Evolutionary conservation across 129 eudicot species (phyloP).

Genomic region (Flaveria brownii): DNA sequence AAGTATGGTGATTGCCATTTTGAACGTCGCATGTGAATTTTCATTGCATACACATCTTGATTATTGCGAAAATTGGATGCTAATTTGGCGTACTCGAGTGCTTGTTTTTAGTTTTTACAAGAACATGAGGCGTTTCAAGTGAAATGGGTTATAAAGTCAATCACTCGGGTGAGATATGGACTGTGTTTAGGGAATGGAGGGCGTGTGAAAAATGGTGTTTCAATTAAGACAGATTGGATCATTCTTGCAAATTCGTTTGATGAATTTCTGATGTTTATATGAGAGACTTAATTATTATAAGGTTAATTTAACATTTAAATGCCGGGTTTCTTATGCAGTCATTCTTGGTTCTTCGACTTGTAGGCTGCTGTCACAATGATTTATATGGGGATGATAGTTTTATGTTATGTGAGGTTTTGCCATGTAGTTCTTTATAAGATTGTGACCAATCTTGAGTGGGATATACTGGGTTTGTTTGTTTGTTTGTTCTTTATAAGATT

Average conservation of each 20-base stretch:
- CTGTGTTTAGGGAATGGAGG: background rate
- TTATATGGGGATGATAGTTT: background rate
- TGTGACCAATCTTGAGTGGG: too few relatives aligned
- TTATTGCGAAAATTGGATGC: background rate
- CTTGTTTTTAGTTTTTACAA: background rate
- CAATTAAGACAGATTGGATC: background rate
- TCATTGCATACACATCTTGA: background rate
- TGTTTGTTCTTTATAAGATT: background rate
- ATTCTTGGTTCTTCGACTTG: conserved; percentile 19
- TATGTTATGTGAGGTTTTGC: conserved; percentile 6
- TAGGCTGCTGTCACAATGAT: background rate
- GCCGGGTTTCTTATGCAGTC: background rate
- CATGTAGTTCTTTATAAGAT: background rate
- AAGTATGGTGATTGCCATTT: background rate
- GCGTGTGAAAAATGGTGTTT: background rate
- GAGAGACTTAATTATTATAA: background rate
- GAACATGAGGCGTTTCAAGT: background rate
- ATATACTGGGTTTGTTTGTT: too few relatives aligned
- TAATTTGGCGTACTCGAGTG: background rate
- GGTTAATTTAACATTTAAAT: background rate
- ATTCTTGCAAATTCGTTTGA: background rate
- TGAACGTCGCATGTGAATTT: background rate
- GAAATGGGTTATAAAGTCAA: background rate
- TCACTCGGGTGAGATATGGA: background rate
- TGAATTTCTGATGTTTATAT: background rate